Evolutionary conservation across 345 rosid genomes (phyloP), one percentile per base, ranked within the genome.

Genomic region (Brassica incana): DNA sequence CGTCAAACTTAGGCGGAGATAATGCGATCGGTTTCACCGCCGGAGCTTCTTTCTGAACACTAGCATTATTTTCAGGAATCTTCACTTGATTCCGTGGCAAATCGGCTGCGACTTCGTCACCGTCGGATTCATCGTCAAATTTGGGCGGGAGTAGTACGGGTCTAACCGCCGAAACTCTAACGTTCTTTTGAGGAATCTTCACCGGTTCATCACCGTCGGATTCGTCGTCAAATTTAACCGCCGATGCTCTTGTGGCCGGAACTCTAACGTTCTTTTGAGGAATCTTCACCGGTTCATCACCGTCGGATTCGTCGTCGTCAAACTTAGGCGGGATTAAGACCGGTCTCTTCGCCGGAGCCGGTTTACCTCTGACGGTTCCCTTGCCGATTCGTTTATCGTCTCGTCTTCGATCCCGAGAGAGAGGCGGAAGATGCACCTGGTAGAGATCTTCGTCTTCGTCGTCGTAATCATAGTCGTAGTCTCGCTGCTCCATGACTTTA

Each of bases 401-500:
- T 56, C 87, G 68, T 62, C 83, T 74, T 54, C 84, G 76, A 65
- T 12, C 0, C 45, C 40, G 77, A 58, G 54, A 30, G 30, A 75
- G 40, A 58, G 80, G 83, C 0, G 63, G 88, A 69, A 72, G 87
- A 80, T 52, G 83, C 69, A 65, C 83, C 72, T 81, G 87, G 84
- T 74, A 88, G 61, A 86, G 92, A 88, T 72, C 88, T 88, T 82
- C 88, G 71, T 76, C 87, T 0, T 85, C 89, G 36, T 89, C 97
- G 8, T 90, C 97, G 35, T 70, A 75, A 64, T 80, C 71, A 33
- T 84, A 86, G 23, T 83, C 86, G 5, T 84, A 83, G 66, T 90
- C 98, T 4, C 93, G 93, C 33, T 85, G 87, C 8, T 87, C 97
- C 99, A 96, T 96, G 23, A 93, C 99, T 69, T 88, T 92, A 43